phyloP scores from a whole-genome alignment of 2,329 filamentous ascomycete species.

The Clarireedia sp. region DNA sequence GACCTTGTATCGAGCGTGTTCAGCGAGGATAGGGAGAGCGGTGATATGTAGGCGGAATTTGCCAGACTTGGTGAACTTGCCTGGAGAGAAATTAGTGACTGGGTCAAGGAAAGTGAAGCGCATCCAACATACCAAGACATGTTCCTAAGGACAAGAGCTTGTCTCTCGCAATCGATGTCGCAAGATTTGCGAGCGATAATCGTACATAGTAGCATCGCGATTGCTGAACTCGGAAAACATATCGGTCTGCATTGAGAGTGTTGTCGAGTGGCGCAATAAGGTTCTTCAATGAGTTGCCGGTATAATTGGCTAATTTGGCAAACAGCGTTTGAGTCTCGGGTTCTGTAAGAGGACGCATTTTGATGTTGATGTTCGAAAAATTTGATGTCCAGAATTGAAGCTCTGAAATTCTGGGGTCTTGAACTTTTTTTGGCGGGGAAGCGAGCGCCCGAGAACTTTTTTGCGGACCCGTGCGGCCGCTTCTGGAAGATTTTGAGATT shows the following conservation, averaged over 20 bases:
- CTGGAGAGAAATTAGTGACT: constrained; percentile 33
- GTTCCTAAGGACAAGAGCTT: constrained; percentile 82
- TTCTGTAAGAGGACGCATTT: constrained; percentile 77
- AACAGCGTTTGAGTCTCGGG: constrained; percentile 75
- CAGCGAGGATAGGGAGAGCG: constrained; percentile 73
- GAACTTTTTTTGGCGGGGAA: constrained; percentile 18
- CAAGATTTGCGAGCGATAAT: constrained; percentile 82
- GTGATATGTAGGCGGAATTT: constrained; percentile 96
- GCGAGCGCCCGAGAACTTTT: constrained; percentile 22
- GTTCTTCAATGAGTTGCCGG: constrained; percentile 75
- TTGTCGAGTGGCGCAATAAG: constrained; percentile 68
- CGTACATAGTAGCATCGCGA: constrained; percentile 87
- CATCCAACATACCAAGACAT: constrained; percentile 52
- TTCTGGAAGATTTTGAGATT: constrained; percentile 8
- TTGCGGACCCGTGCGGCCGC: constrained; percentile 16
- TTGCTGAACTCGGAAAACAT: constrained; percentile 78
- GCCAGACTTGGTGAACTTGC: constrained; percentile 93
- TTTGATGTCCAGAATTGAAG: neutral
- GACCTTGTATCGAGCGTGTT: constrained; percentile 91
- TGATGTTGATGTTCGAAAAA: neutral
- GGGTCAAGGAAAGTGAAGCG: neutral
- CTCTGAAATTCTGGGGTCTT: constrained; percentile 12
- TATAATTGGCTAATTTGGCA: constrained; percentile 90
- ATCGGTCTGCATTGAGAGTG: constrained; percentile 62
- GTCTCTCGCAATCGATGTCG: constrained; percentile 74